Base-by-base conservation (phyloP, 768 basidiomycete genomes). In the Daedaleopsis sinensis region DNA sequence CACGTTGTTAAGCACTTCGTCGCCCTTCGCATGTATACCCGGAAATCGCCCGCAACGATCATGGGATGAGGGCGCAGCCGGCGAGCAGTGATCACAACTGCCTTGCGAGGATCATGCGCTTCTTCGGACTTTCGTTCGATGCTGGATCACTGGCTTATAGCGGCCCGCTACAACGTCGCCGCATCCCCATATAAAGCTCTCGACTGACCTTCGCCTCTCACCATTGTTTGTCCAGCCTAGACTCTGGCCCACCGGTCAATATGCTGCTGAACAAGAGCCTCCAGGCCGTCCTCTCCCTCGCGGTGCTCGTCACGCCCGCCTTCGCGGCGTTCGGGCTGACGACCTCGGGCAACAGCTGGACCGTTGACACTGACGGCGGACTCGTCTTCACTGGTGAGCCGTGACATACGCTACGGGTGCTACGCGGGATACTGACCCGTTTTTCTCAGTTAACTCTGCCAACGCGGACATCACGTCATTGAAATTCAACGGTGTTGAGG, bases 391-490 rank as follows among this genome's bases (percentile, higher is more conserved):
- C 55, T n/a, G 21, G 42, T 56, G 19, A 42, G 39, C 2, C 39
- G 39, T 42, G 39, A 32, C 39, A 24, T 55, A 9, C 27, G 37
- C 7, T 5, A 5, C 11, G 1, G 12, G n/a, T 27, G 53, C 18
- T 55, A 7, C 76, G 79, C n/a, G 79, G 63, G 55, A 73, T 69
- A 24, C 23, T n/a, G 49, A 24, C 38, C n/a, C 23, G 49, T n/a
- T 56, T 43, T 43, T 24, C 37, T 13, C 52, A 80, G 80, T 81
- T 59, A 75, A 79, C 64, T 76, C 68, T 7, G 65, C 73, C 32
- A 78, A 79, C 67, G 79, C 80, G 13, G 79, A 83, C 66, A 79
- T 82, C 35, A 81, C 76, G 4, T 81, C 80, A 1, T 58, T 83
- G 24, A 63, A 71, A 35, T 83, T 75, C 70, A 80, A 80, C 61